A percentile compares a stretch with the other conserved stretches of the same genome.
Conservation (phyloP, 2,329 filamentous ascomycete species). For the Aspergillus fischeri region DNA sequence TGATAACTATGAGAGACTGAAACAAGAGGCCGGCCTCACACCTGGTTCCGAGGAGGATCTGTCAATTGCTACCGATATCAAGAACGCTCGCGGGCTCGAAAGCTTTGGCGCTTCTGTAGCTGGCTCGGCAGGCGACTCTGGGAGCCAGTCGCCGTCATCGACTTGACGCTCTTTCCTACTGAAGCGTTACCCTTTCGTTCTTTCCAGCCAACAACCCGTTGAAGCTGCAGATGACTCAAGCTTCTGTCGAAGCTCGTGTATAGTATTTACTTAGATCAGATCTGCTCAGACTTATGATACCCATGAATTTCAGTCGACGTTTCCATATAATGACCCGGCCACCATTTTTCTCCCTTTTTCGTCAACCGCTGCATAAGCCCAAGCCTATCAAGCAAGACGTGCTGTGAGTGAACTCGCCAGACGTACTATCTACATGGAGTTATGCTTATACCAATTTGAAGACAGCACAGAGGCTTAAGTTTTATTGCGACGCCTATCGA, state of each 20-base stretch:
- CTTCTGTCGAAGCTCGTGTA: neutral
- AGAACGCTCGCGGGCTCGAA: slow-evolving; percentile 34
- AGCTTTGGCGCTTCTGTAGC: slow-evolving; percentile 32
- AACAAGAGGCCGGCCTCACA: slow-evolving; percentile 39
- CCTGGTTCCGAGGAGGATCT: slow-evolving; percentile 21
- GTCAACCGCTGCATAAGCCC: slow-evolving; percentile 19
- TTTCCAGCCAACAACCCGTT: slow-evolving; percentile 5
- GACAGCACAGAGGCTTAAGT: slow-evolving; percentile 19
- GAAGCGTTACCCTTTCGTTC: slow-evolving; percentile 1
- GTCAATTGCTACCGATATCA: slow-evolving; percentile 23
- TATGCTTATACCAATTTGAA: slow-evolving; percentile 1
- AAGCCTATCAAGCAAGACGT: slow-evolving; percentile 8
- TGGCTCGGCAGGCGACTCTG: slow-evolving; percentile 23
- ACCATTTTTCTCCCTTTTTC: slow-evolving; percentile 30
- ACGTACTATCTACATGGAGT: neutral
- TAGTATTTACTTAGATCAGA: neutral
- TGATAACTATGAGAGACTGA: slow-evolving; percentile 61
- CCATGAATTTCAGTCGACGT: slow-evolving; percentile 5
- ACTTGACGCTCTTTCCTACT: neutral
- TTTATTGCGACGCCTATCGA: slow-evolving; percentile 36
- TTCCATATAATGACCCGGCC: slow-evolving; percentile 24
- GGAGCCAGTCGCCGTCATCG: slow-evolving; percentile 14
- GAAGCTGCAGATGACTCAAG: neutral
- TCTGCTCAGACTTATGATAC: slow-evolving; percentile 11
- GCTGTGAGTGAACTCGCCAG: slow-evolving; percentile 19